These are phyloP conservation scores for Triticum timopheevii DNA, from an alignment of 176 grass and related monocot genomes.

Conservation along the genomic window DNA sequence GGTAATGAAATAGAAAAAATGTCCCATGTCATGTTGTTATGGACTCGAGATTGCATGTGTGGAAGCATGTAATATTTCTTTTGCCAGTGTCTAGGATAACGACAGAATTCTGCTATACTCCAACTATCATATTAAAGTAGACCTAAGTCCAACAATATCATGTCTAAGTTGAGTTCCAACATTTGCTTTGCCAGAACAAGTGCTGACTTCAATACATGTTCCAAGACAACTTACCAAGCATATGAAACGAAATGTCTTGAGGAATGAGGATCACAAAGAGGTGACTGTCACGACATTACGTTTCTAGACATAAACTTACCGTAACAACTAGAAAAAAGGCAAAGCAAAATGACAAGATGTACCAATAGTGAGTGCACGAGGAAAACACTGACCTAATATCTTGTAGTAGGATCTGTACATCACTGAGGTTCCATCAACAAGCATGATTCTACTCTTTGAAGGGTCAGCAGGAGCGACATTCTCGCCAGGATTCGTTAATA, in stretches of 20 bases:
- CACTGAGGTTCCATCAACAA: slow-evolving; percentile 86
- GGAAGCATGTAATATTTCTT: neutral
- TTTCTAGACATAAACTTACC: too few relatives aligned
- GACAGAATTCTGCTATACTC: neutral
- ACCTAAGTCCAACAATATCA: slow-evolving; percentile 6
- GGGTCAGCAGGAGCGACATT: slow-evolving; percentile 28
- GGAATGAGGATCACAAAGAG: neutral
- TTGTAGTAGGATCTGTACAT: slow-evolving; percentile 99
- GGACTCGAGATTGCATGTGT: neutral
- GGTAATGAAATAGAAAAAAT: neutral
- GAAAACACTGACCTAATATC: slow-evolving; percentile 68
- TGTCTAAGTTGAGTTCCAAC: neutral
- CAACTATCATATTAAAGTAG: slow-evolving; percentile 5
- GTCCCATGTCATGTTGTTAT: neutral
- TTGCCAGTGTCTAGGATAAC: neutral
- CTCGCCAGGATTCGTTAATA: slow-evolving; percentile 20
- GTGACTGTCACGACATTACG: neutral
- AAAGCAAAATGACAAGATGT: neutral
- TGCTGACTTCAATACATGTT: neutral
- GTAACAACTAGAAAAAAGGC: too few relatives aligned
- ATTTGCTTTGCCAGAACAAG: slow-evolving; percentile 4
- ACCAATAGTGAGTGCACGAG: neutral
- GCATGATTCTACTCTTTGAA: slow-evolving; percentile 78
- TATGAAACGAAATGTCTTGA: neutral
- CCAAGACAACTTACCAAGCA: neutral